A percentile compares a stretch with the other conserved stretches of the same genome.
Conservation (phyloP, 2,329 filamentous ascomycete genomes). For the Colletotrichum camelliae region DNA sequence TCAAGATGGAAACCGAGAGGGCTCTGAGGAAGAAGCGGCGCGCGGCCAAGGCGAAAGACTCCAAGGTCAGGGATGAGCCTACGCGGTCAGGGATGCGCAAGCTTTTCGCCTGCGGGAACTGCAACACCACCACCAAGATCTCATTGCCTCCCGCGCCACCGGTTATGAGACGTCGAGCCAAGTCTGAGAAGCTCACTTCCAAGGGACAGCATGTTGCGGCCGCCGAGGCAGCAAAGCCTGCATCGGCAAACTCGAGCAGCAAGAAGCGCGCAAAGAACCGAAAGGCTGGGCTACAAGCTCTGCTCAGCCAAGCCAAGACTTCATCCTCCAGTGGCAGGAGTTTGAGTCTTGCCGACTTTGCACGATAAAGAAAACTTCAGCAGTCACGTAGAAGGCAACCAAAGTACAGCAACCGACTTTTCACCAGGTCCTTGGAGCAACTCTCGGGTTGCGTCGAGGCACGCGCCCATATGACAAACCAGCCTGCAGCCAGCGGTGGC, state of each 20-base stretch:
- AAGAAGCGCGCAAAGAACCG: conserved; percentile 70
- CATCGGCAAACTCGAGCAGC: conserved; percentile 60
- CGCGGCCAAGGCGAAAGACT: neutral
- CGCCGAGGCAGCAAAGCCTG: conserved; percentile 23
- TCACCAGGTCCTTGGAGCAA: neutral
- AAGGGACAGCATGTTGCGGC: neutral
- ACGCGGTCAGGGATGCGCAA: conserved; percentile 8
- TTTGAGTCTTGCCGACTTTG: conserved; percentile 61
- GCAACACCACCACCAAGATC: conserved; percentile 11
- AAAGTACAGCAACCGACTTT: neutral
- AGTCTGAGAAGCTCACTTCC: neutral
- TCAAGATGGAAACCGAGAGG: conserved; percentile 43
- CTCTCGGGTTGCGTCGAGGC: neutral
- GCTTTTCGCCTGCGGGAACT: conserved; percentile 16
- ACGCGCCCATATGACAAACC: neutral
- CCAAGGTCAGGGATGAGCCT: neutral
- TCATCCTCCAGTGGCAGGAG: conserved; percentile 39
- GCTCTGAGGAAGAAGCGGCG: conserved; percentile 53
- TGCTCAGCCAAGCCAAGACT: conserved; percentile 60
- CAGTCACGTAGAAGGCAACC: accelerated
- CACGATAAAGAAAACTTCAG: conserved; percentile 42
- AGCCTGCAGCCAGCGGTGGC: neutral
- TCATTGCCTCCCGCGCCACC: conserved; percentile 9
- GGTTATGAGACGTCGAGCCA: conserved; percentile 30
- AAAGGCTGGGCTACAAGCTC: conserved; percentile 69